Percentiles rank a stretch among this genome's conserved stretches.
Conservation (phyloP, 2,329 filamentous ascomycete genomes). For the Phialocephala subalpina region DNA sequence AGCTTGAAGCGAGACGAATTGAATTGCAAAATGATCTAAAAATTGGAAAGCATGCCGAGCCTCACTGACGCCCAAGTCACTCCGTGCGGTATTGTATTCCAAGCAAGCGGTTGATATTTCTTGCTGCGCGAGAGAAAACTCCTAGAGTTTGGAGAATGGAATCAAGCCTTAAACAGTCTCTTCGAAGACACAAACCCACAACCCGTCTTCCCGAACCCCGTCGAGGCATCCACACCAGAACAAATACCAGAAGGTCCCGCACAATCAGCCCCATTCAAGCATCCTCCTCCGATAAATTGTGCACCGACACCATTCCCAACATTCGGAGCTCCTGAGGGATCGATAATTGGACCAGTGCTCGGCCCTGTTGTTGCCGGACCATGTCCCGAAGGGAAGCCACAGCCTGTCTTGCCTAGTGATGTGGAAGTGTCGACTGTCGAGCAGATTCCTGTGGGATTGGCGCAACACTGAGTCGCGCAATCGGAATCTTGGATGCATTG, state of each 20-base stretch:
- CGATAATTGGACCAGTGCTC: conserved; percentile 31
- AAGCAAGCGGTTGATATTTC: background rate
- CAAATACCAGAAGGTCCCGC: conserved; percentile 41
- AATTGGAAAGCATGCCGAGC: no score
- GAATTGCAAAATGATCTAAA: no score
- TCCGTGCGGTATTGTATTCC: background rate
- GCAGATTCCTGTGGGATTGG: conserved; percentile 41
- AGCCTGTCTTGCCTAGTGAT: conserved; percentile 46
- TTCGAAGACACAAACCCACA: conserved; percentile 34
- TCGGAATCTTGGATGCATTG: conserved; percentile 33
- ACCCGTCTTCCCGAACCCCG: conserved; percentile 46
- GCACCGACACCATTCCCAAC: conserved; percentile 32
- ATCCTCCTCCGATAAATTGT: conserved; percentile 36
- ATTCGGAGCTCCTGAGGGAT: conserved; percentile 36
- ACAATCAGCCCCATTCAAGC: conserved; percentile 32
- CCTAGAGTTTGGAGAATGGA: background rate
- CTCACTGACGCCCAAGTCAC: background rate
- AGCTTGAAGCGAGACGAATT: no score
- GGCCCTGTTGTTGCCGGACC: conserved; percentile 21
- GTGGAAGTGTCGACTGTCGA: conserved; percentile 44
- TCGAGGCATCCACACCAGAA: conserved; percentile 44
- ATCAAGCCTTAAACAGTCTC: conserved; percentile 7
- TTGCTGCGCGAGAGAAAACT: background rate
- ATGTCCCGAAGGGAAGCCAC: conserved; percentile 29
- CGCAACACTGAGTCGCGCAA: conserved; percentile 33